phyloP scores from a whole-genome alignment of 805 yeast genomes.

The Sugiyamaella floridensis region DNA sequence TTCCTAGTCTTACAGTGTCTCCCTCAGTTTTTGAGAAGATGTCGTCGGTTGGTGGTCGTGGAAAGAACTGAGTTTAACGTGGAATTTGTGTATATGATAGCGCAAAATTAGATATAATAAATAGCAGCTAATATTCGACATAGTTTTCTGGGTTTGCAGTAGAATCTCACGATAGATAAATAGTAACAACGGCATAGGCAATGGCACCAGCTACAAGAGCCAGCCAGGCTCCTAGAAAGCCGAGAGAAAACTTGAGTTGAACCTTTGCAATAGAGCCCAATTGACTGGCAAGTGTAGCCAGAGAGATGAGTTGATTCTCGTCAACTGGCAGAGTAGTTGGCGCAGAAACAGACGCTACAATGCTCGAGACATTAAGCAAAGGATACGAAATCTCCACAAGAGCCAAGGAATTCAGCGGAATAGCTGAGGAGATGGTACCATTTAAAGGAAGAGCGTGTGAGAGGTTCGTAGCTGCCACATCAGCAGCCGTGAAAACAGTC shows the following conservation, averaged over 20 bases:
- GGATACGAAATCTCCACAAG: neutral
- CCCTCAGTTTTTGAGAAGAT: conserved; percentile 24
- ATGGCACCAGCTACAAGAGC: neutral
- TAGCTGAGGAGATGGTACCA: neutral
- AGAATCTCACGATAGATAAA: neutral
- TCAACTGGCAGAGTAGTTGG: neutral
- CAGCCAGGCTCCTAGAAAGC: conserved; percentile 10
- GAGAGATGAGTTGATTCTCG: neutral
- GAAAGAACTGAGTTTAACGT: conserved; percentile 11
- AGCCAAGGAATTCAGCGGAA: neutral
- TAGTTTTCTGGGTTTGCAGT: neutral
- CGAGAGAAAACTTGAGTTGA: conserved; percentile 3
- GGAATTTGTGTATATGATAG: conserved; percentile 57
- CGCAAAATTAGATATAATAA: conserved; percentile 59
- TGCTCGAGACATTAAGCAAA: neutral
- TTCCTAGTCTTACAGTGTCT: conserved; percentile 51
- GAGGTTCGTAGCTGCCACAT: neutral
- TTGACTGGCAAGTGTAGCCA: neutral
- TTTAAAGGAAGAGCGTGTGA: neutral
- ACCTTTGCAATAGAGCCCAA: conserved; percentile 3
- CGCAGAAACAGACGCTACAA: neutral
- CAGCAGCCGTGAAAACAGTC: neutral
- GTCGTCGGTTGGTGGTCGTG: conserved; percentile 36
- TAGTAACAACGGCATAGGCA: neutral
- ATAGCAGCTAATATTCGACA: neutral